phyloP scores from a whole-genome alignment of 768 basidiomycete species.

The Gyrodon lividus region DNA sequence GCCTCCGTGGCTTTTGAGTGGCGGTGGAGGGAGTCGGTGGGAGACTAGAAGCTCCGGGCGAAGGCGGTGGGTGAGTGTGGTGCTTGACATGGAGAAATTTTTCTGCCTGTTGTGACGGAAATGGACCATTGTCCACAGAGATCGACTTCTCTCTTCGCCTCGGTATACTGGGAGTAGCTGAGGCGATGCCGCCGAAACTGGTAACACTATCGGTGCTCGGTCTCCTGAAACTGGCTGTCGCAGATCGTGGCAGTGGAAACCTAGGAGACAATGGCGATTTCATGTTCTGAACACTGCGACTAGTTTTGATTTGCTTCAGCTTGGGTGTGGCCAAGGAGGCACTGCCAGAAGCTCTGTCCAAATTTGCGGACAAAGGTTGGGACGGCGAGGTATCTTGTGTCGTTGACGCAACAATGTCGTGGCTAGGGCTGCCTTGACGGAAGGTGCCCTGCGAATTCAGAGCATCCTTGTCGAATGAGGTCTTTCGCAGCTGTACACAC shows the following conservation, averaged over 20 bases:
- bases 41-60: conserved; percentile 19
- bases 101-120: conserved; percentile 15
- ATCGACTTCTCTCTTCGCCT: conserved; percentile 26
- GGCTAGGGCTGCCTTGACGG: conserved; percentile 43
- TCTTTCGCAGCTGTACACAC: conserved; percentile 69
- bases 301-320: conserved; percentile 52
- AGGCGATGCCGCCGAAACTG: conserved; percentile 30
- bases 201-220: conserved; percentile 39
- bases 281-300: conserved; percentile 66
- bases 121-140: conserved; percentile 27
- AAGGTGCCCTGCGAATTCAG: conserved; percentile 26
- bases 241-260: conserved; percentile 32
- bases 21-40: conserved; percentile 14
- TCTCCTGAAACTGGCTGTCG: conserved; percentile 38
- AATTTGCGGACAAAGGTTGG: conserved; percentile 11
- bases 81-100: conserved; percentile 18
- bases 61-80: conserved; percentile 14
- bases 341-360: conserved; percentile 20
- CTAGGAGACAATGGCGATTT: conserved; percentile 29
- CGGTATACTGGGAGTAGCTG: conserved; percentile 15
- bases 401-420: conserved; percentile 40
- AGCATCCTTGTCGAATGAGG: conserved; percentile 26
- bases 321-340: conserved; percentile 27
- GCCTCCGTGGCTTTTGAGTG: conserved; percentile 39
- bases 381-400: conserved; percentile 33